Conservation (phyloP, 2,329 filamentous ascomycete species). For the Chaetomium globosum region DNA sequence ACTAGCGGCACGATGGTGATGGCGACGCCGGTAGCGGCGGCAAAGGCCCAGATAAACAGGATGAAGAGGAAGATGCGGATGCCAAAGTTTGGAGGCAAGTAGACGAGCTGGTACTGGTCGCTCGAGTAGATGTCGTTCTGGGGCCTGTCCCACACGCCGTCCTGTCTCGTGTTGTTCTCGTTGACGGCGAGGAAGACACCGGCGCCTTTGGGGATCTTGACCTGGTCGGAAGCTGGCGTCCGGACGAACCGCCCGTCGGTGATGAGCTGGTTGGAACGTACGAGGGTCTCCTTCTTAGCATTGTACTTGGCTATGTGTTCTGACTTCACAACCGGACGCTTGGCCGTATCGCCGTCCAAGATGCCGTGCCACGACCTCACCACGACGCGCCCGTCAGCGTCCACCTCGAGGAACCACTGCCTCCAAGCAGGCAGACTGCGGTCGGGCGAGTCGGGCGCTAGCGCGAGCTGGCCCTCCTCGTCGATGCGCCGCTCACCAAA, state of each 20-base stretch:
- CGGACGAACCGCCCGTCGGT: conserved; percentile 82
- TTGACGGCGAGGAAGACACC: conserved; percentile 78
- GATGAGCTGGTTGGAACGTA: conserved; percentile 57
- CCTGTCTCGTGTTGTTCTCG: conserved; percentile 65
- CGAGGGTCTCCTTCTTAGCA: conserved; percentile 50
- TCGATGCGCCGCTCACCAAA: conserved; percentile 81
- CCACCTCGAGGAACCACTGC: conserved; percentile 52
- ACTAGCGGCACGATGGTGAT: conserved; percentile 85
- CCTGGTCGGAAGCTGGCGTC: conserved; percentile 91
- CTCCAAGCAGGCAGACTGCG: conserved; percentile 45
- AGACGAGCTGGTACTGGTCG: conserved; percentile 69
- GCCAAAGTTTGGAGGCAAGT: conserved; percentile 83
- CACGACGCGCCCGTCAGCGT: conserved; percentile 47
- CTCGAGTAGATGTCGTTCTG: conserved; percentile 58
- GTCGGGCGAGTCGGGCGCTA: conserved; percentile 44
- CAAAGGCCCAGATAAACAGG: conserved; percentile 88
- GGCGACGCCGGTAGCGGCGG: conserved; percentile 80
- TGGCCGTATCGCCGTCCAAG: conserved; percentile 53
- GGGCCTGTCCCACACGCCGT: conserved; percentile 61
- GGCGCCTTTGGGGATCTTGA: conserved; percentile 84
- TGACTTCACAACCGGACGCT: conserved; percentile 41
- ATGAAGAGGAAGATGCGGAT: conserved; percentile 82
- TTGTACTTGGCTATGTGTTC: conserved; percentile 45
- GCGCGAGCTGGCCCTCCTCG: conserved; percentile 72
- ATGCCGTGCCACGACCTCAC: conserved; percentile 62